These are phyloP conservation scores for Hordeum pubiflorum DNA, from an alignment of 202 grass and related monocot species.

Conservation along the genomic window DNA sequence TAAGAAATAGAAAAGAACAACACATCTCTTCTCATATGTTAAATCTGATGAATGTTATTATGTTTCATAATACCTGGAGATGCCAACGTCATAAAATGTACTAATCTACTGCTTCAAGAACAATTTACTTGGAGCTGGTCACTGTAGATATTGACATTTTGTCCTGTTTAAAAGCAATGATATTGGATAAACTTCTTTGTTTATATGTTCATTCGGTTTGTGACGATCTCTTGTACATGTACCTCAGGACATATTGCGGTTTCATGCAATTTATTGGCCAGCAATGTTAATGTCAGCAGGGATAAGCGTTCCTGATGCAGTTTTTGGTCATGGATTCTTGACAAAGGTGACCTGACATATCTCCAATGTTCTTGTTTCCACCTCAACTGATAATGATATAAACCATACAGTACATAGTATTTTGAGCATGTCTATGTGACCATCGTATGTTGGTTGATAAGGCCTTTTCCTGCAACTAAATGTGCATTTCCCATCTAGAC, in stretches of 20 bases:
- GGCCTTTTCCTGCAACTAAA: not conserved
- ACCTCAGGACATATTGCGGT: conserved; percentile 83
- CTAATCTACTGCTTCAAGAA: conserved; percentile 5
- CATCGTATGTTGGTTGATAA: not conserved
- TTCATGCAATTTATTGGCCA: conserved; percentile 96
- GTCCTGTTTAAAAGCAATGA: conserved; percentile 3
- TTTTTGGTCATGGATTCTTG: conserved; percentile 95
- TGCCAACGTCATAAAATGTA: not conserved
- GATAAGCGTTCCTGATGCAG: conserved; percentile 65
- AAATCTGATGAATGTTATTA: not conserved
- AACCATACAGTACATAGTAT: not conserved
- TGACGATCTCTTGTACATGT: conserved; percentile 24
- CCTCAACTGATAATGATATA: not conserved
- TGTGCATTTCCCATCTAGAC: not conserved
- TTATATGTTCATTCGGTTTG: not conserved
- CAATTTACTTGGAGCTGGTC: not conserved
- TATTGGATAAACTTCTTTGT: conserved; percentile 12
- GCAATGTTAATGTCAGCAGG: conserved; percentile 95
- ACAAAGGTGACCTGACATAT: conserved; percentile 54
- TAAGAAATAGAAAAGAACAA: not conserved
- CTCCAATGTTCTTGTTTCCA: conserved; percentile 6
- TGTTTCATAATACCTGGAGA: not conserved
- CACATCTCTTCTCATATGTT: not conserved
- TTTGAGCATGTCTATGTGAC: not conserved
- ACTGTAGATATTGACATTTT: not conserved